A percentile compares a stretch with the other conserved stretches of the same genome.
Conservation (phyloP, 305 asterid species). For the Rubia peregrina region DNA sequence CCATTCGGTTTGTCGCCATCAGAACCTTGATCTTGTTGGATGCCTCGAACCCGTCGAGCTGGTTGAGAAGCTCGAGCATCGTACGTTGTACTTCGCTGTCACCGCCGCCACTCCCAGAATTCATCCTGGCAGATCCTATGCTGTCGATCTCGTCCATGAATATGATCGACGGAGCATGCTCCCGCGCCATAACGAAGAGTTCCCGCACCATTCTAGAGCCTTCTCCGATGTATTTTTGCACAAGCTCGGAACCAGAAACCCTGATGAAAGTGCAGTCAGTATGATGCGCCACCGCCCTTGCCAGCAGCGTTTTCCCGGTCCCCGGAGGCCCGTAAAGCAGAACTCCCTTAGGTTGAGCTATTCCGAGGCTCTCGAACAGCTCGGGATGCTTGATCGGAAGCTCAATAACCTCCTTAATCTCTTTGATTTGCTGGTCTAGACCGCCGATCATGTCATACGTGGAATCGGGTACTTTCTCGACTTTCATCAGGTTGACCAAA, state of each 20-base stretch:
- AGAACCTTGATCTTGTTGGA: constrained; percentile 83
- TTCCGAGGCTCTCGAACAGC: constrained; percentile 93
- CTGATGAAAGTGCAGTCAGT: not conserved
- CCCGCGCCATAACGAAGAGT: not conserved
- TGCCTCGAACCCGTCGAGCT: constrained; percentile 96
- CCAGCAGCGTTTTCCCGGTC: not conserved
- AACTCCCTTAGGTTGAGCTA: constrained; percentile 14
- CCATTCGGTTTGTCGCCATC: constrained; percentile 96
- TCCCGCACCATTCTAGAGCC: not conserved
- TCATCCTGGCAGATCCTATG: not conserved
- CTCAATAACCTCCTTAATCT: constrained; percentile 35
- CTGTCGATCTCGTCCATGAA: not conserved
- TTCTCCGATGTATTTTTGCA: not conserved
- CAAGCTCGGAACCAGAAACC: not conserved
- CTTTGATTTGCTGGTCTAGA: constrained; percentile 97
- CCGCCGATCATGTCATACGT: constrained; percentile 99
- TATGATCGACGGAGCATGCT: not conserved
- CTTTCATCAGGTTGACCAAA: constrained; percentile 96
- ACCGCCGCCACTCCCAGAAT: not conserved
- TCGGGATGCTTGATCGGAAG: constrained; percentile 96
- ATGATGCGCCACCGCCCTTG: not conserved
- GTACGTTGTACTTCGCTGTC: not conserved
- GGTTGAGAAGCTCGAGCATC: constrained; percentile 79
- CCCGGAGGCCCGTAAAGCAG: not conserved
- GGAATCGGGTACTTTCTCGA: constrained; percentile 92